phyloP scores from a whole-genome alignment of 2,329 filamentous ascomycete species.

The Xylaria multiplex region DNA sequence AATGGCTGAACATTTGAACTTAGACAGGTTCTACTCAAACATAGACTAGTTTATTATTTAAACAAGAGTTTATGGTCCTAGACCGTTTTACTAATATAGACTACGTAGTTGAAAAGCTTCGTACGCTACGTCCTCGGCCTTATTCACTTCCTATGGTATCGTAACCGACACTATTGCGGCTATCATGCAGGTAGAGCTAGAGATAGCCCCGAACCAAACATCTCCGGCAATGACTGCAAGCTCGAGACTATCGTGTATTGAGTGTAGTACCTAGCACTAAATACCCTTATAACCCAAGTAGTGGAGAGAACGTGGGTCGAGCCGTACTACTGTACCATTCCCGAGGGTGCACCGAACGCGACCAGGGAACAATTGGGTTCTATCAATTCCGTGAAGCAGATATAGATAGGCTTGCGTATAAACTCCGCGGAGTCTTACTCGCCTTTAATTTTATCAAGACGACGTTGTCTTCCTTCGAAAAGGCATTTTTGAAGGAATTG shows the following conservation, averaged over 20 bases:
- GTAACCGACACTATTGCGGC: constrained; percentile 7
- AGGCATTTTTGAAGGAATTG: too few species aligned
- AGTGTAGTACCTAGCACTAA: too few species aligned
- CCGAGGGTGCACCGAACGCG: not conserved
- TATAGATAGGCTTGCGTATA: not conserved
- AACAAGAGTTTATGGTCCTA: not conserved
- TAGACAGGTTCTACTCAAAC: not conserved
- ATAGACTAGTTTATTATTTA: not conserved
- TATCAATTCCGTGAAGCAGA: not conserved
- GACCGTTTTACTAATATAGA: too few species aligned
- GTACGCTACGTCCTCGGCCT: not conserved
- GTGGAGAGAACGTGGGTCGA: constrained; percentile 7
- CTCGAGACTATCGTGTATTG: not conserved
- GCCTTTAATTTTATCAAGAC: too few species aligned
- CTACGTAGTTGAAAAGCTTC: too few species aligned
- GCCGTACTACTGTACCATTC: not conserved
- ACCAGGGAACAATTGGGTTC: not conserved
- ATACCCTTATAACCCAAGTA: not conserved
- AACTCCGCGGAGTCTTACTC: not conserved
- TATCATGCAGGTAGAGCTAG: not conserved
- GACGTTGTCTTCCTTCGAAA: too few species aligned
- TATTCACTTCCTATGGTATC: not conserved
- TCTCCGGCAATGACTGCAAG: constrained; percentile 11
- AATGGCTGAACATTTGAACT: not conserved
- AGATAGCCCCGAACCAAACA: not conserved